Evolutionary conservation across 2,329 filamentous ascomycete genomes (phyloP).

Genomic region (Cryoendolithus antarcticus): DNA sequence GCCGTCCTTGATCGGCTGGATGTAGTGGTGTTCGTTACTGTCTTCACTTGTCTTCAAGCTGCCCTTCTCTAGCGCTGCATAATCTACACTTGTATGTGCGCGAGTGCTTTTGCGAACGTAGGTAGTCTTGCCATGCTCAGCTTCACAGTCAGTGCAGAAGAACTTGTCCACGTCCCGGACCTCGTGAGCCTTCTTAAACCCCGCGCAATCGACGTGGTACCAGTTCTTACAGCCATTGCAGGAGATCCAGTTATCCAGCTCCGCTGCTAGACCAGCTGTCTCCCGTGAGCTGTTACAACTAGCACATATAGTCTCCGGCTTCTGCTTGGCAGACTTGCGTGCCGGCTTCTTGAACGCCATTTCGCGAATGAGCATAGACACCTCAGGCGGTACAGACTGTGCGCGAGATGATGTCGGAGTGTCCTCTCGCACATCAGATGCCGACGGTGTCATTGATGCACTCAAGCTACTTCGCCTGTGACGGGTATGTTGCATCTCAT

Average conservation of each 20-base stretch:
- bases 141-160: constrained; percentile 49
- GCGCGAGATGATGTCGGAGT: constrained; percentile 7
- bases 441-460: not conserved
- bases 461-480: too few species aligned
- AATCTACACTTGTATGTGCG: constrained; percentile 55
- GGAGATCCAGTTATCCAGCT: constrained; percentile 52
- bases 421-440: constrained; percentile 1
- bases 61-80: constrained; percentile 54
- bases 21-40: constrained; percentile 54
- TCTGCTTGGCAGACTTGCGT: constrained; percentile 12
- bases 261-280: constrained; percentile 32
- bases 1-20: constrained; percentile 53
- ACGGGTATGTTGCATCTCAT: constrained; percentile 11
- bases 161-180: constrained; percentile 57
- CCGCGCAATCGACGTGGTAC: constrained; percentile 57
- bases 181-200: constrained; percentile 51
- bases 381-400: constrained; percentile 18
- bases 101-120: constrained; percentile 54
- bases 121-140: constrained; percentile 50
- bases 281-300: constrained; percentile 45
- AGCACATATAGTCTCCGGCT: constrained; percentile 39
- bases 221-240: constrained; percentile 58
- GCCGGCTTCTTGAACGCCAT: constrained; percentile 16
- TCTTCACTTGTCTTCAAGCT: constrained; percentile 53
- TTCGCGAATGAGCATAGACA: constrained; percentile 15